phyloP scores from a whole-genome alignment of 2,329 filamentous ascomycete species.

The Periconia sp. region DNA sequence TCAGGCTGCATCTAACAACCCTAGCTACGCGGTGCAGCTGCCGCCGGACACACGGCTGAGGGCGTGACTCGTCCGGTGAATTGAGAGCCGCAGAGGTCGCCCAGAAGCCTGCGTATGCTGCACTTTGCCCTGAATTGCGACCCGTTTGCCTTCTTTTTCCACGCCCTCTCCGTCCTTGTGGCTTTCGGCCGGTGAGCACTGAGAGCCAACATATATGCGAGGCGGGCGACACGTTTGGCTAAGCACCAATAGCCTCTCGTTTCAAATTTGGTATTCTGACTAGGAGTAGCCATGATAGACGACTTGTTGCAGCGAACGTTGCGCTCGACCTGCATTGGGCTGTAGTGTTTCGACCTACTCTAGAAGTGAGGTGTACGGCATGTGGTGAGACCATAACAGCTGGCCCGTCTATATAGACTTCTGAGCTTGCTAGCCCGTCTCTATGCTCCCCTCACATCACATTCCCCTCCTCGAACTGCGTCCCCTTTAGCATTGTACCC shows the following conservation, averaged over 20 bases:
- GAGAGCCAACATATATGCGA: constrained; percentile 9
- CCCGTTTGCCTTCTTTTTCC: constrained; percentile 17
- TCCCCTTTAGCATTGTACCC: not conserved
- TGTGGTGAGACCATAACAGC: constrained; percentile 3
- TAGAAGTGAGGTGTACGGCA: too few species aligned
- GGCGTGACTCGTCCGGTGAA: constrained; percentile 11
- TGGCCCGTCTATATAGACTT: not conserved
- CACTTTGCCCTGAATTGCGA: constrained; percentile 4
- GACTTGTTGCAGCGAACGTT: not conserved
- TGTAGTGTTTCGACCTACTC: too few species aligned
- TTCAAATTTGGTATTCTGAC: not conserved
- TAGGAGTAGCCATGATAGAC: not conserved
- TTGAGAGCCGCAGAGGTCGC: constrained; percentile 6
- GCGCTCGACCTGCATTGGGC: not conserved
- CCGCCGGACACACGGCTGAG: constrained; percentile 5
- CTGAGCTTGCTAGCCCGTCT: not conserved
- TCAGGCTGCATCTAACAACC: constrained; percentile 7
- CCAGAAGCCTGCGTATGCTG: not conserved
- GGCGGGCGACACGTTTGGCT: constrained; percentile 14
- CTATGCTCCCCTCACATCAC: not conserved
- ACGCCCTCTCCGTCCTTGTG: constrained; percentile 4
- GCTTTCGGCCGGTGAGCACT: constrained; percentile 17
- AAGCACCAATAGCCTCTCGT: constrained; percentile 11
- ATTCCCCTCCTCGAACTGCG: not conserved
- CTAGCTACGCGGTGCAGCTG: not conserved